Conservation (phyloP, 1,139 yeast species). For the Schizosaccharomyces versatilis region DNA sequence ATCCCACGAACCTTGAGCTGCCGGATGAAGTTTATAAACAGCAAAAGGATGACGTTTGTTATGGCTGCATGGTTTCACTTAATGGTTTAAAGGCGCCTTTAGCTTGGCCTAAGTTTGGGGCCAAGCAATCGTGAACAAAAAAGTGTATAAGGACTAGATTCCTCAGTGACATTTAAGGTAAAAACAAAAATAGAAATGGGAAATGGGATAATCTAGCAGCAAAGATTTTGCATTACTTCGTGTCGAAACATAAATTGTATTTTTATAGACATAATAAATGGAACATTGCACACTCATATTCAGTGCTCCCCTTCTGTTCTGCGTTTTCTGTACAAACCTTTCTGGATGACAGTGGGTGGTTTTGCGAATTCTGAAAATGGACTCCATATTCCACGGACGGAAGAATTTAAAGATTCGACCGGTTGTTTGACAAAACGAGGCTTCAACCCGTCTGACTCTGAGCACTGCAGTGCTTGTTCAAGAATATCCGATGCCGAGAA, state of each 20-base stretch:
- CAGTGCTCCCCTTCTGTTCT: not conserved
- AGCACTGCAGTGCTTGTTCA: conserved; percentile 32
- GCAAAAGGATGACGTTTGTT: conserved; percentile 7
- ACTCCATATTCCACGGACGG: conserved; percentile 95
- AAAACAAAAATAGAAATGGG: too few relatives aligned
- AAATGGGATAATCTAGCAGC: not conserved
- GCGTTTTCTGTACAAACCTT: not conserved
- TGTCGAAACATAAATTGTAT: not conserved
- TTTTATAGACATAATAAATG: not conserved
- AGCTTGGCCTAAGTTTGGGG: not conserved
- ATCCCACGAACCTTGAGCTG: conserved; percentile 21
- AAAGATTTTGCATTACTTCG: not conserved
- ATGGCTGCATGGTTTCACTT: conserved; percentile 12
- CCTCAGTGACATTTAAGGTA: too few relatives aligned
- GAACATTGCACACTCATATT: not conserved
- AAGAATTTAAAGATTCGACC: conserved; percentile 56
- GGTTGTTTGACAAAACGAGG: conserved; percentile 43
- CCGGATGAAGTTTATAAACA: not conserved
- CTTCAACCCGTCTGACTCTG: conserved; percentile 38
- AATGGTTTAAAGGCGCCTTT: conserved; percentile 4
- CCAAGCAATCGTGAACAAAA: not conserved
- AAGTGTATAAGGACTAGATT: not conserved
- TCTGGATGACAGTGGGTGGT: not conserved
- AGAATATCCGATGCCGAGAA: conserved; percentile 31
- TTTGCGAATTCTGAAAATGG: conserved; percentile 39